phyloP scores from a whole-genome alignment of 495 filamentous ascomycete species.

The Glarea lozoyensis region DNA sequence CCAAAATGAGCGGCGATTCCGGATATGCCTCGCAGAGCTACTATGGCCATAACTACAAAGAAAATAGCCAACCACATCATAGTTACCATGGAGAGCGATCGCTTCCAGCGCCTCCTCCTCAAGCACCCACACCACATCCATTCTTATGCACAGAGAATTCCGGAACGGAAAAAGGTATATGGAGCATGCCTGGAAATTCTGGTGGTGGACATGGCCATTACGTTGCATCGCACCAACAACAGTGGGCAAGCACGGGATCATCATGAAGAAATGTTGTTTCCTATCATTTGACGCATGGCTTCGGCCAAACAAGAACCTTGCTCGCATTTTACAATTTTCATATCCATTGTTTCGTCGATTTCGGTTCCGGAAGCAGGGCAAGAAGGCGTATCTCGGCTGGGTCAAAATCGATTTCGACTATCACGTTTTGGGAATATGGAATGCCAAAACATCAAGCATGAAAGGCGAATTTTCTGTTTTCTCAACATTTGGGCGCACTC shows the following conservation, averaged over 20 bases:
- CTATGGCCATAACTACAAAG: slow-evolving; percentile 8
- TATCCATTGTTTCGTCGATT: too few relatives aligned
- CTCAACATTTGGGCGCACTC: too few relatives aligned
- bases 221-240: slow-evolving; percentile 9
- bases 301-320: too few relatives aligned
- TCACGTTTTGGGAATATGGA: too few relatives aligned
- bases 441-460: too few relatives aligned
- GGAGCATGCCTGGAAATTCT: slow-evolving; percentile 17
- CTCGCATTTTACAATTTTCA: too few relatives aligned
- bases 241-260: slow-evolving; percentile 16
- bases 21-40: slow-evolving; percentile 16
- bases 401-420: too few relatives aligned
- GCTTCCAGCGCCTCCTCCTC: slow-evolving; percentile 14
- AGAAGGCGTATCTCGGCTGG: too few relatives aligned
- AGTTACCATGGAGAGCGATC: slow-evolving; percentile 9
- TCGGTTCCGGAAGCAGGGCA: too few relatives aligned
- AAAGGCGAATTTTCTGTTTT: too few relatives aligned
- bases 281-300: background rate
- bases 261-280: slow-evolving; percentile 3
- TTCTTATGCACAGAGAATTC: slow-evolving; percentile 9
- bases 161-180: slow-evolving; percentile 7
- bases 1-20: slow-evolving; percentile 16
- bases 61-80: slow-evolving; percentile 9
- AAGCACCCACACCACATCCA: too few relatives aligned
- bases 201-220: slow-evolving; percentile 20